phyloP scores from a whole-genome alignment of 1,284 basidiomycete genomes.

The Ustanciosporium gigantosporum region DNA sequence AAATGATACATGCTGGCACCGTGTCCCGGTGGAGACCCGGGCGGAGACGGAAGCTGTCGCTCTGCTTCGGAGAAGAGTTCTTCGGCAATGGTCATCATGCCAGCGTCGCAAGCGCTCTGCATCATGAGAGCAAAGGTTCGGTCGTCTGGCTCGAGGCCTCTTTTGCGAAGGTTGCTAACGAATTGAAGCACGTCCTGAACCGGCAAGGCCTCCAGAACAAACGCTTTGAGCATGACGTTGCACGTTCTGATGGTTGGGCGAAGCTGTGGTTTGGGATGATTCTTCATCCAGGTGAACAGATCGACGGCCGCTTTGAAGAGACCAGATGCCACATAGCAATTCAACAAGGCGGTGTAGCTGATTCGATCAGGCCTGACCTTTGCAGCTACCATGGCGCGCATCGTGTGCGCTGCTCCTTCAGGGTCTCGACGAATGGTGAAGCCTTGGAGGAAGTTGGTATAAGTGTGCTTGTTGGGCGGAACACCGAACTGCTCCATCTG shows the following conservation, averaged over 20 bases:
- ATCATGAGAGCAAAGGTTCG: conserved; percentile 78
- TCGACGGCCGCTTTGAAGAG: conserved; percentile 76
- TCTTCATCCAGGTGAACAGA: conserved; percentile 71
- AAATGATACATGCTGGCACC: conserved; percentile 68
- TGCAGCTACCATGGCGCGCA: conserved; percentile 66
- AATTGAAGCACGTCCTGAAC: conserved; percentile 71
- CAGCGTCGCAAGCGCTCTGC: conserved; percentile 79
- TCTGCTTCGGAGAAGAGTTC: conserved; percentile 67
- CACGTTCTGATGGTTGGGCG: conserved; percentile 40
- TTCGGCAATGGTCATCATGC: conserved; percentile 71
- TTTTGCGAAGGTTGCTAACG: conserved; percentile 68
- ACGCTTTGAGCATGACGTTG: conserved; percentile 79
- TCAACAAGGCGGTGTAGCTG: conserved; percentile 70
- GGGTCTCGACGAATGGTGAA: conserved; percentile 73
- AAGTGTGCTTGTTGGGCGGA: conserved; percentile 67
- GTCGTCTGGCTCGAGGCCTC: conserved; percentile 68
- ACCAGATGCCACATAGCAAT: conserved; percentile 79
- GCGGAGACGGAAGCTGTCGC: conserved; percentile 7
- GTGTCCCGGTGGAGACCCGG: conserved; percentile 12
- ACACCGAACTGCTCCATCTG: conserved; percentile 69
- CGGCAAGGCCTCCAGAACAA: conserved; percentile 78
- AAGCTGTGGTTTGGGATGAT: conserved; percentile 16
- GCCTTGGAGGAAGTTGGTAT: conserved; percentile 68
- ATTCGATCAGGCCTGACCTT: conserved; percentile 51
- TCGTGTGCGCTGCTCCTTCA: conserved; percentile 71